Percentiles rank a stretch among this genome's conserved stretches.
Conservation (phyloP, 768 basidiomycete genomes). For the Fomitopsis serialis region DNA sequence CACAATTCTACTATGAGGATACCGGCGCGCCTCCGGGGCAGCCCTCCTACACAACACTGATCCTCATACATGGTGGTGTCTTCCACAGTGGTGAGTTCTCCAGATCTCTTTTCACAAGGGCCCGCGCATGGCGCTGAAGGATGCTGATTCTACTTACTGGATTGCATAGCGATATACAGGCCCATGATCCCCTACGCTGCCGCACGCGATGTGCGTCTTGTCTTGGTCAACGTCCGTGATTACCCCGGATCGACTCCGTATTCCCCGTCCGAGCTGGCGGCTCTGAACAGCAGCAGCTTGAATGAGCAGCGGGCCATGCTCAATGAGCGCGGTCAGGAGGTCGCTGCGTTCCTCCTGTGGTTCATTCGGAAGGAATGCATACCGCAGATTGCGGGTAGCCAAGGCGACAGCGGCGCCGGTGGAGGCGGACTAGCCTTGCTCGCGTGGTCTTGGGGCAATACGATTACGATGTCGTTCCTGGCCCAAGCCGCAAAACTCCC, state of each 20-base stretch:
- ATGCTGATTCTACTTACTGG: too few species aligned
- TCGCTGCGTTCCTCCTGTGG: conserved; percentile 13
- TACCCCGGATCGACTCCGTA: conserved; percentile 22
- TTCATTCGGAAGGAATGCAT: conserved; percentile 11
- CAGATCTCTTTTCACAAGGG: too few species aligned
- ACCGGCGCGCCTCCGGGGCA: neutral
- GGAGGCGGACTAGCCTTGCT: conserved; percentile 1
- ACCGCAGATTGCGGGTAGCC: too few species aligned
- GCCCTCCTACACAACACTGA: neutral
- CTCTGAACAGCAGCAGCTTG: neutral
- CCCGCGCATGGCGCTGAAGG: too few species aligned
- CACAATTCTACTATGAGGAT: conserved; percentile 2
- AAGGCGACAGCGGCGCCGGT: too few species aligned
- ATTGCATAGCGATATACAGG: too few species aligned
- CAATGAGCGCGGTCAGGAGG: conserved; percentile 5
- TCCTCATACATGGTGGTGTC: neutral
- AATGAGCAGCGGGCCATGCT: neutral
- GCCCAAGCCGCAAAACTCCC: conserved; percentile 7
- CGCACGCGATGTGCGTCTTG: conserved; percentile 16
- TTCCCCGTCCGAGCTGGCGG: conserved; percentile 13
- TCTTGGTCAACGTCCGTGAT: conserved; percentile 19
- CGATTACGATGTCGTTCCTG: conserved; percentile 6
- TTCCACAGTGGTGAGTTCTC: neutral
- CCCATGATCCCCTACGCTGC: conserved; percentile 13
- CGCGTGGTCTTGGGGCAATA: conserved; percentile 14